Base-by-base conservation (phyloP, 305 asterid genomes). In the Rubia peregrina region DNA sequence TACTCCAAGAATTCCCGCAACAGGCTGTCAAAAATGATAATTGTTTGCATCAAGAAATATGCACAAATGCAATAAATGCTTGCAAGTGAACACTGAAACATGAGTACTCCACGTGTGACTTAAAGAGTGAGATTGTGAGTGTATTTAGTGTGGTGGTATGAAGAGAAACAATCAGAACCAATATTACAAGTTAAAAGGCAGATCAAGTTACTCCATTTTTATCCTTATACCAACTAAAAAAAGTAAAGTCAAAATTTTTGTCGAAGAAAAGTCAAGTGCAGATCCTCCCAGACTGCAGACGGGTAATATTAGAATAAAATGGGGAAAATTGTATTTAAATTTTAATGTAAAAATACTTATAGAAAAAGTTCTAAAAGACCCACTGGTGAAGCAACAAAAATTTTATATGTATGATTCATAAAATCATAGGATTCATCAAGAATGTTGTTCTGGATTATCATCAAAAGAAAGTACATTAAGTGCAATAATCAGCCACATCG, bases 1-100 rank as follows among this genome's bases (percentile, higher is more conserved):
- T 78, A 94, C 80, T 41, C 96, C 89, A 55, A 94, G 97, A 69
- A 82, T 84, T 74, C 91, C 80, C 43, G 98, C 96, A 16, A 89
- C 88, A 24, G 97, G 96, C 97, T 93, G 64, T 70, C 73, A 61
- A 48, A 78, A 68, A 65, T 38, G 59, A 55, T 74, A 68, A 65
- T 22, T 57, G 19, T 33, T 6, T 10, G 17, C 55, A 57, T 78
- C 61, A 57, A 81, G 73, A n/a, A 77, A 73, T 12, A 55, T n/a
- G 21, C 59, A 79, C 11, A 42, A 33, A 33, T 33, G 38, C 48
- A 24, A 8, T 30, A 6, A 21, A 61, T 44, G 49, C 70, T 46
- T 14, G 57, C 30, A 12, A 7, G 41, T 49, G 44, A 49, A 26
- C 14, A 14, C 55, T 48, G 19, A 48, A 48, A 14, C 6, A 33